phyloP scores from a whole-genome alignment of 805 yeast genomes.

The Debaryomyces prosopidis region DNA sequence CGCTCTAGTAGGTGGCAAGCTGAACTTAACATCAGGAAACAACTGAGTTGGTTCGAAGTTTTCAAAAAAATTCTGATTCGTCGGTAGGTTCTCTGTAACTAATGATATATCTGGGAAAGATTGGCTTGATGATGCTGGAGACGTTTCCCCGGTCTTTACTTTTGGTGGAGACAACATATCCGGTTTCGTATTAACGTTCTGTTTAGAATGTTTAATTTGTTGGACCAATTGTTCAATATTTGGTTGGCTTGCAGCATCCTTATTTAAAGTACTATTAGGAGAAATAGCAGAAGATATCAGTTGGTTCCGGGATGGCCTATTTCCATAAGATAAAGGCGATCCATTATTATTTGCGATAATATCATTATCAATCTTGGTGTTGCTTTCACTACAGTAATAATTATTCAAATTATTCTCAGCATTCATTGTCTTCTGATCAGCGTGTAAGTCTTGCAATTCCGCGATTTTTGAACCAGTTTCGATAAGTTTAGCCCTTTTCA shows the following conservation, averaged over 20 bases:
- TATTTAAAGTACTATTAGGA: slow-evolving; percentile 22
- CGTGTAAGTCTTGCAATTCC: slow-evolving; percentile 34
- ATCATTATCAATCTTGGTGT: background rate
- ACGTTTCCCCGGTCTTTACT: slow-evolving; percentile 20
- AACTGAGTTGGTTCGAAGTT: slow-evolving; percentile 59
- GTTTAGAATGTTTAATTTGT: slow-evolving; percentile 23
- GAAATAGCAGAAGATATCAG: slow-evolving; percentile 24
- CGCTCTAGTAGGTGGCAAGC: slow-evolving; percentile 37
- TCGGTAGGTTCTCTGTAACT: slow-evolving; percentile 52
- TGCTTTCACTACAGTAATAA: slow-evolving; percentile 13
- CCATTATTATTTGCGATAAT: background rate
- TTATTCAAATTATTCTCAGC: slow-evolving; percentile 18
- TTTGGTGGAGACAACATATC: background rate
- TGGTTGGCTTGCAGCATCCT: slow-evolving; percentile 6
- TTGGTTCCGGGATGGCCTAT: slow-evolving; percentile 1
- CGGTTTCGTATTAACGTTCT: slow-evolving; percentile 1
- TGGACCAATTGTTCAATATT: slow-evolving; percentile 36
- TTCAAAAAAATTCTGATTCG: slow-evolving; percentile 45
- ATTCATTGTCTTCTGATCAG: slow-evolving; percentile 24
- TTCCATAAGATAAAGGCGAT: background rate
- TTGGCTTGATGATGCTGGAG: slow-evolving; percentile 35
- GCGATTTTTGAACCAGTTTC: slow-evolving; percentile 39
- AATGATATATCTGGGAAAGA: slow-evolving; percentile 56
- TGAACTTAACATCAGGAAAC: slow-evolving; percentile 44
- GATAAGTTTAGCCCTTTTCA: slow-evolving; percentile 40